phyloP scores from a whole-genome alignment of 495 filamentous ascomycete genomes.

The Symbiotaphrina buchneri region DNA sequence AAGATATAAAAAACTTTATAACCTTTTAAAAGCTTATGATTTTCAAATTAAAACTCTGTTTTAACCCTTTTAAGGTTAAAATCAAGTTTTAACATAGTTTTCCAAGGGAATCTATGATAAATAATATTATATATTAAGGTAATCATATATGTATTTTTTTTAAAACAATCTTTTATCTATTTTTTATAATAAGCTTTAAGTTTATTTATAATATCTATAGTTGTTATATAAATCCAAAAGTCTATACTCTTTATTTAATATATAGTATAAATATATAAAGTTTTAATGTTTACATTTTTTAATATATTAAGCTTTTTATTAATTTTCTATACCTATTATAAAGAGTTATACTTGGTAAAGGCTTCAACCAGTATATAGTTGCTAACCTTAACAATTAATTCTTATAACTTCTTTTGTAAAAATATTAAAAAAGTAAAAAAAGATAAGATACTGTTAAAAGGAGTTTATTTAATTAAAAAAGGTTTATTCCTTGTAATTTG shows the following conservation, averaged over 20 bases:
- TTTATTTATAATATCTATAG: neutral
- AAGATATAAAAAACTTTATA: neutral
- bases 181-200: neutral
- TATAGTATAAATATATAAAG: neutral
- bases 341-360: neutral
- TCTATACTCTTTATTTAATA: neutral
- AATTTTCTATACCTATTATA: neutral
- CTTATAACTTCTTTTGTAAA: neutral
- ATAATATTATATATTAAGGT: neutral
- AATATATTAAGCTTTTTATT: neutral
- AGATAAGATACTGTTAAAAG: neutral
- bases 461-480: neutral
- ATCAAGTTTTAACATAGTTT: neutral
- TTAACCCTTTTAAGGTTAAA: too few species aligned
- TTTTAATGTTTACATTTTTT: neutral
- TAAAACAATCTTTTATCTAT: neutral
- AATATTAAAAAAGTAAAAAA: neutral
- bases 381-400: neutral
- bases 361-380: neutral
- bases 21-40: neutral
- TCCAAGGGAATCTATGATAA: neutral
- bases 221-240: neutral
- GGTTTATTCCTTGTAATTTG: neutral
- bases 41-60: neutral
- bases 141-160: neutral